Evolutionary conservation across 1,139 yeast genomes (phyloP).

Genomic region (Insectozyma bohioensis): DNA sequence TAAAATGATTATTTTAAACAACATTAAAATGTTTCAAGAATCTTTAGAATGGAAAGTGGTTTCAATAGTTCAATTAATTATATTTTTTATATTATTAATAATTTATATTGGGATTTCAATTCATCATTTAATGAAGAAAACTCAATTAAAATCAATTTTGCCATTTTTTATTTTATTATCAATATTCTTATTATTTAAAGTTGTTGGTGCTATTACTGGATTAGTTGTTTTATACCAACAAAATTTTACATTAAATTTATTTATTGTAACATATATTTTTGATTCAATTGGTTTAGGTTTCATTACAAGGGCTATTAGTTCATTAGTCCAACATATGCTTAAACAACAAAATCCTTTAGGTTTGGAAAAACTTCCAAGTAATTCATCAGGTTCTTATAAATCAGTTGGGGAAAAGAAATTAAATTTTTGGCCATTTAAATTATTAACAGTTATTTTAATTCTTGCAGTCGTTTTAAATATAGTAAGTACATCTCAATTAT

Average conservation of each 20-base stretch:
- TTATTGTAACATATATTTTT: constrained; percentile 15
- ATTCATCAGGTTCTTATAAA: too few relatives aligned
- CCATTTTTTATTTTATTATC: constrained; percentile 8
- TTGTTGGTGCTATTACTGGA: constrained; percentile 13
- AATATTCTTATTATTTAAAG: constrained; percentile 11
- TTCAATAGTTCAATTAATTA: constrained; percentile 11
- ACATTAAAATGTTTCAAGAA: too few relatives aligned
- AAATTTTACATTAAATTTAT: constrained; percentile 9
- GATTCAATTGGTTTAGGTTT: constrained; percentile 15
- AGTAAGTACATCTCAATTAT: constrained; percentile 10
- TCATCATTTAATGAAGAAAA: constrained; percentile 4
- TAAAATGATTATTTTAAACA: too few relatives aligned
- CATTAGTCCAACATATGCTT: constrained; percentile 13
- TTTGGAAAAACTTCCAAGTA: too few relatives aligned
- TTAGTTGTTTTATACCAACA: constrained; percentile 11
- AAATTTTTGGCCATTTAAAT: constrained; percentile 11
- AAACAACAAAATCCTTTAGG: constrained; percentile 5
- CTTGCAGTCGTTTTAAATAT: constrained; percentile 11
- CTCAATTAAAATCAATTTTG: constrained; percentile 6
- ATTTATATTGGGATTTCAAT: constrained; percentile 8
- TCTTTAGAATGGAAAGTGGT: constrained; percentile 12
- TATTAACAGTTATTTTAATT: constrained; percentile 11
- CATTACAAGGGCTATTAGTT: constrained; percentile 10
- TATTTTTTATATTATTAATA: constrained; percentile 7
- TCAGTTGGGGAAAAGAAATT: too few relatives aligned